Conservation (phyloP, 495 filamentous ascomycete species). For the Lepidopterella palustris region DNA sequence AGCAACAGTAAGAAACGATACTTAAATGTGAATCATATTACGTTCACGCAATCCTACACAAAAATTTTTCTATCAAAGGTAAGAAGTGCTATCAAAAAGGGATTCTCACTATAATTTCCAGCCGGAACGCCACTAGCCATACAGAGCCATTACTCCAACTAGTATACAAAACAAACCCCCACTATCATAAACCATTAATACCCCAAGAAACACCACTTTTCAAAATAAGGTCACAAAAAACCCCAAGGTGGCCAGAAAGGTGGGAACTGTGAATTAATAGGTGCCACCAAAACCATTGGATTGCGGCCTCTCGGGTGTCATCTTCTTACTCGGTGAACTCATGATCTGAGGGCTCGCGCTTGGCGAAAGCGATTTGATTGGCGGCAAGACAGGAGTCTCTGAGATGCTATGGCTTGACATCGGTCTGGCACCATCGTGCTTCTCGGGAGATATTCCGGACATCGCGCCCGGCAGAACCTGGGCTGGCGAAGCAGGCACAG, state of each 20-base stretch:
- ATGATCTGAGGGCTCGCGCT: constrained; percentile 29
- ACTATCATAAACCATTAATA: neutral
- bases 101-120: too few species aligned
- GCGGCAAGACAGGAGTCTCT: constrained; percentile 45
- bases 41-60: too few species aligned
- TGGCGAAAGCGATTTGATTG: constrained; percentile 45
- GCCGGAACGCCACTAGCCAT: too few species aligned
- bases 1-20: too few species aligned
- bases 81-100: too few species aligned
- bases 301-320: constrained; percentile 19
- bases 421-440: constrained; percentile 56
- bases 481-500: constrained; percentile 24
- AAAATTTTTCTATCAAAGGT: too few species aligned
- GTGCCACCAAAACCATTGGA: neutral
- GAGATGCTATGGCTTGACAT: constrained; percentile 43
- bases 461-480: constrained; percentile 46
- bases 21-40: too few species aligned
- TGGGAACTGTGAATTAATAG: neutral
- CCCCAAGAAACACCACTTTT: neutral
- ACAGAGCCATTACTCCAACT: too few species aligned
- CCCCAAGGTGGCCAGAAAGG: neutral
- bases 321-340: constrained; percentile 28
- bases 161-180: too few species aligned
- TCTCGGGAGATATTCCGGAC: constrained; percentile 71
- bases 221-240: neutral